These are phyloP conservation scores for Gamsiella multidivaricata DNA, from an alignment of 192 early-diverging fungal species.

Conservation along the genomic window DNA sequence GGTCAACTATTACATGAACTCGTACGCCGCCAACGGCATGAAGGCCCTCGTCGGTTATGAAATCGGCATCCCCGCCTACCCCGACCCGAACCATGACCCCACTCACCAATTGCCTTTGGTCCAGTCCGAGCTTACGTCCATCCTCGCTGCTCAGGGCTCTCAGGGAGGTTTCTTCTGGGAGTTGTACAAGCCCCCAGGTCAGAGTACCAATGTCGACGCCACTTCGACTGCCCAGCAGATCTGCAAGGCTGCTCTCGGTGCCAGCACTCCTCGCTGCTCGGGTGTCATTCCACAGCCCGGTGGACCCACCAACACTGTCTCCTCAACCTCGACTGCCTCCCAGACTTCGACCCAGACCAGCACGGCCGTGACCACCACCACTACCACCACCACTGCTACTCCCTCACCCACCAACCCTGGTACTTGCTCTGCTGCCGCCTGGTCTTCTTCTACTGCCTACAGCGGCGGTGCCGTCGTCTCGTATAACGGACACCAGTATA, in stretches of 20 bases:
- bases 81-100: constrained; percentile 35
- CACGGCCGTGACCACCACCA: background rate
- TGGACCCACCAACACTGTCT: constrained; percentile 2
- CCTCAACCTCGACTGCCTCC: background rate
- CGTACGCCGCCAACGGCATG: constrained; percentile 37
- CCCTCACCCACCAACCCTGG: constrained; percentile 19
- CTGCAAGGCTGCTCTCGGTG: constrained; percentile 49
- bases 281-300: constrained; percentile 38
- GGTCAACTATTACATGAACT: constrained; percentile 52
- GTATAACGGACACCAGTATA: constrained; percentile 60
- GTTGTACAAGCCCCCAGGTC: constrained; percentile 34
- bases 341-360: background rate
- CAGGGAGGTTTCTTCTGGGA: constrained; percentile 55
- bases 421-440: constrained; percentile 55
- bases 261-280: constrained; percentile 37
- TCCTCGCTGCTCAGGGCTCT: constrained; percentile 22
- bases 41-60: constrained; percentile 43
- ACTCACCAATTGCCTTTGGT: constrained; percentile 44
- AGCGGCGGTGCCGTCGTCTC: constrained; percentile 52
- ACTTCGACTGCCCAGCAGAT: constrained; percentile 39
- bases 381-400: constrained; percentile 11
- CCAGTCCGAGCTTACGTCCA: constrained; percentile 39
- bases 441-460: constrained; percentile 41
- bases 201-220: constrained; percentile 25
- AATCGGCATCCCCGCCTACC: constrained; percentile 51